Percentiles rank a stretch among this genome's conserved stretches.
These are phyloP conservation scores for Vitis hybrid DNA, from an alignment of 177 flowering plant species.

Conservation along the genomic window DNA sequence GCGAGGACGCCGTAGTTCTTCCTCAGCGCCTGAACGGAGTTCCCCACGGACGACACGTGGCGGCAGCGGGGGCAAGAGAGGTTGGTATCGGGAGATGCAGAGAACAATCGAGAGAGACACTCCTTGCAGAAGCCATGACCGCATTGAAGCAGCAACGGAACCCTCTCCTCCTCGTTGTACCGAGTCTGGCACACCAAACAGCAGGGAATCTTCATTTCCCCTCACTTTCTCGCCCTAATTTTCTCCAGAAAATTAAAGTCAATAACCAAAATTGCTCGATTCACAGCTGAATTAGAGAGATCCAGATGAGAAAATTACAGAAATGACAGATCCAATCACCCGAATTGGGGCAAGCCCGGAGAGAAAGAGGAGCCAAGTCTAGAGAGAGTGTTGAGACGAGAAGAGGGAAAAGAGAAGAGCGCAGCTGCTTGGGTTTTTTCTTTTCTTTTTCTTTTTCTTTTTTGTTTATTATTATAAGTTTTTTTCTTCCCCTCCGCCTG, in stretches of 20 bases:
- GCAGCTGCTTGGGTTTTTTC: no score
- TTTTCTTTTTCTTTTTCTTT: no score
- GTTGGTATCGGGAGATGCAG: conserved; percentile 60
- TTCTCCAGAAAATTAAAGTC: no score
- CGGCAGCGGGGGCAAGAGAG: conserved; percentile 93
- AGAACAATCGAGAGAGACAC: conserved; percentile 75
- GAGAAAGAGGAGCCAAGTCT: no score
- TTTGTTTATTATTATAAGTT: no score
- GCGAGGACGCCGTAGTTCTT: conserved; percentile 87
- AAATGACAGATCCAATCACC: conserved; percentile 16
- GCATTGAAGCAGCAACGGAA: conserved; percentile 90
- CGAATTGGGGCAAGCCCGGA: no score
- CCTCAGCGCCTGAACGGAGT: conserved; percentile 73
- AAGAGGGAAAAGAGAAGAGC: no score
- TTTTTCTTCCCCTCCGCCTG: no score
- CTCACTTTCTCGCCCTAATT: not conserved
- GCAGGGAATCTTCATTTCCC: conserved; percentile 71
- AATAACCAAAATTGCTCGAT: no score
- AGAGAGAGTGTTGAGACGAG: no score
- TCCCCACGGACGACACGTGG: conserved; percentile 76
- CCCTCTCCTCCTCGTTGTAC: conserved; percentile 84
- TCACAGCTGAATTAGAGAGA: no score
- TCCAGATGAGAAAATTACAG: not conserved
- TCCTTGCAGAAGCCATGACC: conserved; percentile 96
- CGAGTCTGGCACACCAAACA: conserved; percentile 88